These are phyloP conservation scores for Helminthosporium solani DNA, from an alignment of 2,329 filamentous ascomycete species.

Conservation along the genomic window DNA sequence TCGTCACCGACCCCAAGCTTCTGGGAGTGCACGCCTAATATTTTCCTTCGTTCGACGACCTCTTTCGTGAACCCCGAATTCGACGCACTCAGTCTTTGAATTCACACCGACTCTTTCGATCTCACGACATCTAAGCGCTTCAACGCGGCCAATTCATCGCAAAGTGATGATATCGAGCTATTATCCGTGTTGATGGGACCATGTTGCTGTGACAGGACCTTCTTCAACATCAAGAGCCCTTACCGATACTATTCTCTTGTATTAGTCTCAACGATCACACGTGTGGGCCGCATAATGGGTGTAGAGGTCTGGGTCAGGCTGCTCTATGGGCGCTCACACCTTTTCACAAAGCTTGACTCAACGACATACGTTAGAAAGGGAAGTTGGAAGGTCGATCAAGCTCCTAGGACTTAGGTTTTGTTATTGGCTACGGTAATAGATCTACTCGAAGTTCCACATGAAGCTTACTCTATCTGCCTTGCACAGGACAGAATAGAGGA, in stretches of 20 bases:
- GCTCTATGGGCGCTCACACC: too few relatives aligned
- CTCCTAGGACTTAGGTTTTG: too few relatives aligned
- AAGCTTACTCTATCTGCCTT: too few relatives aligned
- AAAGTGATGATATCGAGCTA: too few relatives aligned
- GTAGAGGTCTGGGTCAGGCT: neutral
- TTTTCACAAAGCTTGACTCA: neutral
- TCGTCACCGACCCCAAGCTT: slow-evolving; percentile 1
- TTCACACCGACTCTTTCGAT: too few relatives aligned
- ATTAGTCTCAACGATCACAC: neutral
- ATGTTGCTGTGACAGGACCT: neutral
- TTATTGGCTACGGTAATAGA: too few relatives aligned
- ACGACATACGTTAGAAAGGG: neutral
- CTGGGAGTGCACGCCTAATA: neutral
- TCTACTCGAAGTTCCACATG: too few relatives aligned
- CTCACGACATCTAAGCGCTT: too few relatives aligned
- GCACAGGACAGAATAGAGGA: too few relatives aligned
- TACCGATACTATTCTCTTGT: neutral
- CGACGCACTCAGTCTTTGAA: neutral
- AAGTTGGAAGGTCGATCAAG: too few relatives aligned
- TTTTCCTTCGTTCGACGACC: neutral
- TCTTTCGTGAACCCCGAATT: neutral
- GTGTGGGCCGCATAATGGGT: neutral
- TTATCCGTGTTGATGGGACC: too few relatives aligned
- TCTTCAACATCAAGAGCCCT: neutral
- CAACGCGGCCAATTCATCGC: too few relatives aligned